Evolutionary conservation across 2,329 filamentous ascomycete species (phyloP), one percentile per base, ranked within the genome.

Genomic region (Claviceps citrina): DNA sequence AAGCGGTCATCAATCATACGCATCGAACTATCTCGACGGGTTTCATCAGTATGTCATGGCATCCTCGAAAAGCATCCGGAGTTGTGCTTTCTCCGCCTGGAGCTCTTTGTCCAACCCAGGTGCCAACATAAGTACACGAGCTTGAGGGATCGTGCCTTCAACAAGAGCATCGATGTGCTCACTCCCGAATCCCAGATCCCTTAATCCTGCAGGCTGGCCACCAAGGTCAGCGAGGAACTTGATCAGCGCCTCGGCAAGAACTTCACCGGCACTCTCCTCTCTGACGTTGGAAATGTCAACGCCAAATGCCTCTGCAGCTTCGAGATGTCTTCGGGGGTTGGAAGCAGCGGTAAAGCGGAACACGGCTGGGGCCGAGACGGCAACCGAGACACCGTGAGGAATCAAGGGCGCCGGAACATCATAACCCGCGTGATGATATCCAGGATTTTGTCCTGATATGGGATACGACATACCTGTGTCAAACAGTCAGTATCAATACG

Each of bases 331-430:
- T 39, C 94, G 85, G 0, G 91, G 91, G 55, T 96, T 96, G 1
- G 84, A 91, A 1, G 89, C 72, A 0, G 71, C 89, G 0, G 89
- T 98, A 63, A 96, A 96, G 24, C 76, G 78, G 72, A 96, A 98
- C 1, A 96, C 89, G 1, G 89, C 83, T 0, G 91, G 89, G 0
- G 89, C 85, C 0, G 85, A 89, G 6, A 96, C 89, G 3, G 87
- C 91, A 1, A 98, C 91, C 1, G 82, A 89, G 19, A 98, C 91
- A 39, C 91, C 91, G 58, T 98, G 91, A 0, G 91, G 91, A 54
- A 98, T 96, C 51, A 98, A 81, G 8, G 83, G 76, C 24, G 70
- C 58, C 20, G 74, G 62, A 7, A 93, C 77, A 2, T 79, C 66
- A 59, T 98, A 98, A n/a, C 91, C 91, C 0, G 71, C 60, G 56